A percentile compares a stretch with the other conserved stretches of the same genome.
phyloP scores from a whole-genome alignment of 805 yeast genomes.

The Schwanniomyces pseudopolymorphus region DNA sequence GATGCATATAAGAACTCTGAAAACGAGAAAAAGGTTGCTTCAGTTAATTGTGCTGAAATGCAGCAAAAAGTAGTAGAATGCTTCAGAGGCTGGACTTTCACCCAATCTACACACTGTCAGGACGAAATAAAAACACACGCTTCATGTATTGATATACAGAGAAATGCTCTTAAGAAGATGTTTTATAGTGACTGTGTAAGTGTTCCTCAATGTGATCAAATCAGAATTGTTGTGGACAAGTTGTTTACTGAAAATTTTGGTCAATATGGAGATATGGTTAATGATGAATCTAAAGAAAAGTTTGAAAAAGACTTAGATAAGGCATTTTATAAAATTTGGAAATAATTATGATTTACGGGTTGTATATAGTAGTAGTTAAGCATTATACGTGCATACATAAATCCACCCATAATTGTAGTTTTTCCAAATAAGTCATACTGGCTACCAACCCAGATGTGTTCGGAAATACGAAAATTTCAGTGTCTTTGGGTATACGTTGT shows the following conservation, averaged over 20 bases:
- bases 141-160: conserved; percentile 34
- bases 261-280: conserved; percentile 28
- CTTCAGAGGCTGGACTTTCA: conserved; percentile 30
- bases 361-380: conserved; percentile 4
- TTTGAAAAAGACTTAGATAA: conserved; percentile 31
- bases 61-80: conserved; percentile 37
- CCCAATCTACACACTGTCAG: conserved; percentile 28
- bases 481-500: conserved; percentile 12
- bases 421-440: conserved; percentile 42
- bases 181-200: conserved; percentile 37
- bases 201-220: conserved; percentile 34
- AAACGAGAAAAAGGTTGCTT: conserved; percentile 21
- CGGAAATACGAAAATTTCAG: conserved; percentile 59
- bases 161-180: conserved; percentile 30
- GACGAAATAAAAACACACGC: conserved; percentile 26
- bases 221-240: conserved; percentile 35
- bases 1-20: conserved; percentile 31
- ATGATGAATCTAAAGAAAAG: conserved; percentile 22
- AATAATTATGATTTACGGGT: conserved; percentile 8
- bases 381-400: conserved; percentile 25
- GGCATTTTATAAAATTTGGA: conserved; percentile 34
- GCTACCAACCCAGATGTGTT: conserved; percentile 74
- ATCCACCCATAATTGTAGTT: conserved; percentile 49
- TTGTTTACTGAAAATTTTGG: conserved; percentile 38
- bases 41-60: conserved; percentile 41